These are phyloP conservation scores for Kwoniella dendrophila DNA, from an alignment of 768 basidiomycete species.

Conservation along the genomic window DNA sequence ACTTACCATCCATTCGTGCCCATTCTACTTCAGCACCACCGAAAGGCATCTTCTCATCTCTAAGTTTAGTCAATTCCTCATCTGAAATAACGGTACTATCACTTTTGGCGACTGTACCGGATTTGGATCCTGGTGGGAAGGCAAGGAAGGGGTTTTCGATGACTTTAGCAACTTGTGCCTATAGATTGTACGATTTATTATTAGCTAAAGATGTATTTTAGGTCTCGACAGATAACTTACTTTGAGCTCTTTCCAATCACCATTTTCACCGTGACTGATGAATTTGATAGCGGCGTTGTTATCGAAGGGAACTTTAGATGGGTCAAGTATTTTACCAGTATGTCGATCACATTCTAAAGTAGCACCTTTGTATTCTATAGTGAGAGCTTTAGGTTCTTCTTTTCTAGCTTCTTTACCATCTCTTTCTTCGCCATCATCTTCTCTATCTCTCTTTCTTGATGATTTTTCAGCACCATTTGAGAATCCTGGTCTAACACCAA, in stretches of 20 bases:
- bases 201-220: neutral
- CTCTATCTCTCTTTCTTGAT: conserved; percentile 32
- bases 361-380: conserved; percentile 52
- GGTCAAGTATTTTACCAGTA: conserved; percentile 47
- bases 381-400: conserved; percentile 29
- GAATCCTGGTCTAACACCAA: conserved; percentile 27
- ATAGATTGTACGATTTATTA: neutral
- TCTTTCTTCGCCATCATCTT: conserved; percentile 46
- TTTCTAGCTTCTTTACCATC: conserved; percentile 31
- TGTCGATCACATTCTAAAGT: conserved; percentile 45
- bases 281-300: conserved; percentile 52
- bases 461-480: conserved; percentile 26
- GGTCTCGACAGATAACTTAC: conserved; percentile 37
- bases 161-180: conserved; percentile 41
- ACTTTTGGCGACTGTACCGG: conserved; percentile 50
- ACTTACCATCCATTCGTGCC: conserved; percentile 45
- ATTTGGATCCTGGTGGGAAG: conserved; percentile 49
- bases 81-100: conserved; percentile 45
- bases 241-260: conserved; percentile 57
- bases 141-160: conserved; percentile 54
- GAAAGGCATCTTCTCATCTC: conserved; percentile 46
- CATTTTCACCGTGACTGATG: conserved; percentile 45
- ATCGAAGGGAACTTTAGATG: conserved; percentile 43
- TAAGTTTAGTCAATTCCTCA: conserved; percentile 45
- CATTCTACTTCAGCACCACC: conserved; percentile 50